Evolutionary conservation across 164 flowering plant species (phyloP).

Genomic region (Warburgia ugandensis): DNA sequence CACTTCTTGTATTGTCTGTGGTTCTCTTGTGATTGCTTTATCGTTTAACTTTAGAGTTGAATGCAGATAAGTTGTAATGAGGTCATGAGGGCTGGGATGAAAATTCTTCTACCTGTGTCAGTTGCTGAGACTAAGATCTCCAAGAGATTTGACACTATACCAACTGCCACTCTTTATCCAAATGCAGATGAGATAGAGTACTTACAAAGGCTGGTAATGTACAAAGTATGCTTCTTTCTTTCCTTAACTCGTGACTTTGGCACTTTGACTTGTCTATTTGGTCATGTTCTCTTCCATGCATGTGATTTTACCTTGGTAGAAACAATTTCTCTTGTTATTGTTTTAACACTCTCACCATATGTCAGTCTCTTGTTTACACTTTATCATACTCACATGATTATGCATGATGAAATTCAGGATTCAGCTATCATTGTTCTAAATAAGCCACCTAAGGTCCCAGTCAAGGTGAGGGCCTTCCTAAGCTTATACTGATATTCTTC

Average conservation of each 20-base stretch:
- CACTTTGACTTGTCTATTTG: not conserved
- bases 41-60: slow-evolving; percentile 27
- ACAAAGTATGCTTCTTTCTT: slow-evolving; percentile 44
- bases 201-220: slow-evolving; percentile 75
- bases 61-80: slow-evolving; percentile 65
- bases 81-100: slow-evolving; percentile 60
- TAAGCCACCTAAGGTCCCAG: slow-evolving; percentile 86
- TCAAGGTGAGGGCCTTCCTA: slow-evolving; percentile 45
- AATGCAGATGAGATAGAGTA: slow-evolving; percentile 93
- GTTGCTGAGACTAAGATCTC: slow-evolving; percentile 63
- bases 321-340: not conserved
- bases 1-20: not conserved
- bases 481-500: not conserved
- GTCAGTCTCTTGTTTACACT: not conserved
- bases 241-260: not conserved
- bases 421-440: slow-evolving; percentile 73
- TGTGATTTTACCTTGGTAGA: not conserved
- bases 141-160: slow-evolving; percentile 74
- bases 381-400: not conserved
- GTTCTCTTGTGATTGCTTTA: slow-evolving; percentile 14
- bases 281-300: not conserved
- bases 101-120: slow-evolving; percentile 70
- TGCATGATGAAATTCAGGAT: slow-evolving; percentile 44
- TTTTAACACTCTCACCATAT: not conserved
- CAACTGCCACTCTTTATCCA: slow-evolving; percentile 80